These are phyloP conservation scores for Chaetomium sp. DNA, from an alignment of 2,329 filamentous ascomycete species.

Conservation along the genomic window DNA sequence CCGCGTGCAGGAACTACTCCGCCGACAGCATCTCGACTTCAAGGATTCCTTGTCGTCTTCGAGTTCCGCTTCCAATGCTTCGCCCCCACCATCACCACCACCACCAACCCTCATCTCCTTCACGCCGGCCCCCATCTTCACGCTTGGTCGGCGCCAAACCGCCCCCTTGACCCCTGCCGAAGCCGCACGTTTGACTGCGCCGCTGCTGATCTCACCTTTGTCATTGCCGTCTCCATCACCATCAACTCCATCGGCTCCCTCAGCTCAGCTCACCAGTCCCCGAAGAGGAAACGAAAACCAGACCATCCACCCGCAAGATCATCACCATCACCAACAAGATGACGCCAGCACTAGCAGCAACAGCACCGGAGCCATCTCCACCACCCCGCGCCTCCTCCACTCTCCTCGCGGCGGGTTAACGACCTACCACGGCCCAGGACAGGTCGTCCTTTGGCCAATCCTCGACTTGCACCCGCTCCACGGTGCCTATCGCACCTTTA, in stretches of 20 bases:
- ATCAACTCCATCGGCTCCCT: conserved; percentile 18
- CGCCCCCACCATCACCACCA: conserved; percentile 25
- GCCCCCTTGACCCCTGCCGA: conserved; percentile 42
- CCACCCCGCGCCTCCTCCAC: conserved; percentile 54
- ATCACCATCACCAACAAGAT: too few relatives aligned
- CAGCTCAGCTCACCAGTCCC: too few relatives aligned
- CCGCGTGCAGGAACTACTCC: conserved; percentile 33
- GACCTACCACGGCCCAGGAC: conserved; percentile 92
- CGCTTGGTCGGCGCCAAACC: conserved; percentile 75
- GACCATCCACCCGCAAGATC: too few relatives aligned
- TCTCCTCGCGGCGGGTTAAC: conserved; percentile 83
- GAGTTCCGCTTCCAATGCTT: conserved; percentile 37
- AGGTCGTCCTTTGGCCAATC: conserved; percentile 87
- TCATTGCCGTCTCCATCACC: conserved; percentile 6
- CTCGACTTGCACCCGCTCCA: conserved; percentile 62
- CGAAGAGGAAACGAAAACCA: too few relatives aligned
- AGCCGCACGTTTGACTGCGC: conserved; percentile 36
- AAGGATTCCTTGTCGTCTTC: conserved; percentile 21
- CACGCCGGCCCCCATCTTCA: conserved; percentile 77
- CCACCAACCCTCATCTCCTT: conserved; percentile 73
- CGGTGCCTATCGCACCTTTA: conserved; percentile 39
- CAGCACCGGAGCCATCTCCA: conserved; percentile 17
- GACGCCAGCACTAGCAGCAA: conserved; percentile 14
- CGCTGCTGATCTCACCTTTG: conserved; percentile 30
- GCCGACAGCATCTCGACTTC: conserved; percentile 46